Base-by-base conservation (phyloP, 1,284 basidiomycete genomes). In the Ganoderma leucocontextum region DNA sequence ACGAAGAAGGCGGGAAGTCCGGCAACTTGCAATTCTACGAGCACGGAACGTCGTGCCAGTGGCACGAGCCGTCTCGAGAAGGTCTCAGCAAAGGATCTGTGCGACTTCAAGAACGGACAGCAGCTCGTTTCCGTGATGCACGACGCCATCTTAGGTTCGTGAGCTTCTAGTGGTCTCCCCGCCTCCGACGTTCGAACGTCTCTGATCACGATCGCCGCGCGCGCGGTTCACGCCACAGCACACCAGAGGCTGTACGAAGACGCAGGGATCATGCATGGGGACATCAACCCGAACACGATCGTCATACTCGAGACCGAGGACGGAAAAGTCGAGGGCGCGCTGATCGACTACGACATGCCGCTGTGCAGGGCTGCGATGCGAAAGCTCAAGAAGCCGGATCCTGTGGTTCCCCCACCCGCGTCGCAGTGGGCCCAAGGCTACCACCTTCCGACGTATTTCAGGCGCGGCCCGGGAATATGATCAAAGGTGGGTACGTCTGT, bases 231-330 rank as follows among this genome's bases (percentile, higher is more conserved):
- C 29, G 29, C 29, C 36, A 12, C 58, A 66, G 65, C 65, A 1
- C 65, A 66, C 55, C n/a, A 47, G 22, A 33, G 13, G 2, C 60
- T 66, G 22, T 39, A 59, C 42, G 35, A 63, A 22, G 44, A 52
- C 15, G 65, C 61, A 1, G 61, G 61, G 35, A 39, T 33, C 33
- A 41, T 66, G 17, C 65, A 66, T 53, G 65, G 65, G 5, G 61
- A 66, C 61, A 66, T 66, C 61, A 66, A 66, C 61, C 39, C 53
- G 33, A 66, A 66, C 61, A 66, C 65, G 33, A 66, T 66, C 61
- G 41, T 66, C 55, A 63, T 59, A 15, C 65, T 66, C 55, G 60
- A 66, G 22, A 47, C 53, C 53, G 52, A 61, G 53, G 57, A 38
- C n/a, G 63, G 57, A 7, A 8, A 29, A 4, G 41, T 38, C n/a